These are phyloP conservation scores for Vicia faba DNA, from an alignment of 306 rosid species.

Conservation along the genomic window DNA sequence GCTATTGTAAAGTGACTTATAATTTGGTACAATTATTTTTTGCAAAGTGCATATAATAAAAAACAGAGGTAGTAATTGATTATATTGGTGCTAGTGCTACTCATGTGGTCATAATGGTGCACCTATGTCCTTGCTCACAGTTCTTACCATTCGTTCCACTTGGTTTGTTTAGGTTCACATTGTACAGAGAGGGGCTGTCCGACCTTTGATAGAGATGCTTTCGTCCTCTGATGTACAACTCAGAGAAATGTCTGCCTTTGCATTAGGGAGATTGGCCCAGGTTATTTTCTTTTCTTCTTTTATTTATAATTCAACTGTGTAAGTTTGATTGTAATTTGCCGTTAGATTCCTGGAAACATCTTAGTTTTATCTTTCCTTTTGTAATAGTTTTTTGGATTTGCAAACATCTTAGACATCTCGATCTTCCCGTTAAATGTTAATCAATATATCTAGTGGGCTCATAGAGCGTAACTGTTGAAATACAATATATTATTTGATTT, in stretches of 20 bases:
- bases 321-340: constrained; percentile 13
- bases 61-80: background rate
- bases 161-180: constrained; percentile 76
- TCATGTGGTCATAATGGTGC: constrained; percentile 31
- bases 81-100: constrained; percentile 2
- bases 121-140: background rate
- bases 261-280: constrained; percentile 98
- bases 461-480: background rate
- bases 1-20: too few species aligned
- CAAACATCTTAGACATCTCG: constrained; percentile 6
- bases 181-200: constrained; percentile 98
- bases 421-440: constrained; percentile 1
- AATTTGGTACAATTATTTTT: too few species aligned
- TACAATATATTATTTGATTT: too few species aligned
- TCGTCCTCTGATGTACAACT: constrained; percentile 92
- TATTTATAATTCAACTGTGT: constrained; percentile 21
- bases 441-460: background rate
- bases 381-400: constrained; percentile 25
- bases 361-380: background rate
- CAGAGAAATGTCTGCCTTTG: constrained; percentile 98
- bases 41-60: too few species aligned
- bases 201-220: constrained; percentile 96
- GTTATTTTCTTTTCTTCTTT: constrained; percentile 40
- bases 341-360: constrained; percentile 23
- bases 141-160: constrained; percentile 14